phyloP scores from a whole-genome alignment of 768 basidiomycete genomes.

The Termitomyces heimii region DNA sequence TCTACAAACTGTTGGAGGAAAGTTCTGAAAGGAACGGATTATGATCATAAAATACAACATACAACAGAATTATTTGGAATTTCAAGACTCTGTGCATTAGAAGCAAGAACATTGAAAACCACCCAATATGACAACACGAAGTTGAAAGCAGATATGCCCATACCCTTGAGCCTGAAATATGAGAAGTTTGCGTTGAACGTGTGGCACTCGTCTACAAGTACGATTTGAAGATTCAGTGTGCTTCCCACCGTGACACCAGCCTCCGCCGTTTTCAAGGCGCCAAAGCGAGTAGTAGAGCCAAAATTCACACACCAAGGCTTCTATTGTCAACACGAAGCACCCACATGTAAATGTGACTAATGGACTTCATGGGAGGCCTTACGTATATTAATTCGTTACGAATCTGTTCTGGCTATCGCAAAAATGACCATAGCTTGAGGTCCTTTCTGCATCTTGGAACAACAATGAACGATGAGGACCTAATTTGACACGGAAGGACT shows the following conservation, averaged over 20 bases:
- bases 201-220: neutral
- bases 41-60: conserved; percentile 6
- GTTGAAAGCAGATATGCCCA: neutral
- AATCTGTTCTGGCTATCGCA: neutral
- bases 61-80: conserved; percentile 27
- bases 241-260: neutral
- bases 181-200: neutral
- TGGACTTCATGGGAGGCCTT: neutral
- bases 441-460: neutral
- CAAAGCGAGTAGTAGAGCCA: neutral
- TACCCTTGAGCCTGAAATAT: neutral
- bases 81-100: neutral
- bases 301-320: neutral
- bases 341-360: neutral
- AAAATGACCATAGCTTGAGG: neutral
- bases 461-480: neutral
- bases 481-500: neutral
- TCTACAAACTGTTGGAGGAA: conserved; percentile 37
- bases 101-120: neutral
- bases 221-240: neutral
- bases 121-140: neutral
- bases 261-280: neutral
- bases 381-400: neutral
- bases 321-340: no score
- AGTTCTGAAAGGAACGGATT: neutral